These are phyloP conservation scores for Kentomonas sorsogonicus DNA, from an alignment of 208 protist species.

Conservation along the genomic window DNA sequence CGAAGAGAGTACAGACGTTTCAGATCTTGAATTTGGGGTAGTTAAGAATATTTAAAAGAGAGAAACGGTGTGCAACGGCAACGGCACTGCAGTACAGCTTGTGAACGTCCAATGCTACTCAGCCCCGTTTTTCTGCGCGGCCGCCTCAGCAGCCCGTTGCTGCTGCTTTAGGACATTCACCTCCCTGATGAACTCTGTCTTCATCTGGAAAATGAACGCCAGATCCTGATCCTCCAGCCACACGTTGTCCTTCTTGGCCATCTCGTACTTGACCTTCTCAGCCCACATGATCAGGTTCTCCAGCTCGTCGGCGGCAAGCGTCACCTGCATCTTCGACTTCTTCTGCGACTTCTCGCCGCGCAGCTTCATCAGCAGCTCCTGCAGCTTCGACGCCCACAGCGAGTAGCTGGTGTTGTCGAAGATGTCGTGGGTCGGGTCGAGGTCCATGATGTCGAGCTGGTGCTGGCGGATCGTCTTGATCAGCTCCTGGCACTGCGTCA, in stretches of 20 bases:
- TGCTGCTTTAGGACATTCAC: neutral
- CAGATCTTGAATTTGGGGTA: no score
- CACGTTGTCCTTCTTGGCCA: constrained; percentile 8
- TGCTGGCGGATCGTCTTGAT: neutral
- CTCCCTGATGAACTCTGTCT: constrained; percentile 3
- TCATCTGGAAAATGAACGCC: constrained; percentile 5
- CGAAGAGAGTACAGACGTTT: no score
- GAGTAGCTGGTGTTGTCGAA: constrained; percentile 2
- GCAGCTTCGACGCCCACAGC: neutral
- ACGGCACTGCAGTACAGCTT: no score
- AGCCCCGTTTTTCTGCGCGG: no score
- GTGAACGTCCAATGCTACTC: no score
- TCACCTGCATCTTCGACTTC: neutral
- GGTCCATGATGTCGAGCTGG: neutral
- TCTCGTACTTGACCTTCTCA: constrained; percentile 7
- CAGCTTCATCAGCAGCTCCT: neutral
- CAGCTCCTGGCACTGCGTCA: neutral
- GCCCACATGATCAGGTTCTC: neutral
- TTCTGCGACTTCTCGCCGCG: constrained; percentile 2
- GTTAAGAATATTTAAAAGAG: no score
- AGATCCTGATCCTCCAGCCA: constrained; percentile 10
- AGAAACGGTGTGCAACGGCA: no score
- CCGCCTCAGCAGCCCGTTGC: neutral
- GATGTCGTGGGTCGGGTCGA: neutral
- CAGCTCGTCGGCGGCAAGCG: neutral